Conservation (phyloP, 1,139 yeast genomes). For the Yamadazyma buinensis region DNA sequence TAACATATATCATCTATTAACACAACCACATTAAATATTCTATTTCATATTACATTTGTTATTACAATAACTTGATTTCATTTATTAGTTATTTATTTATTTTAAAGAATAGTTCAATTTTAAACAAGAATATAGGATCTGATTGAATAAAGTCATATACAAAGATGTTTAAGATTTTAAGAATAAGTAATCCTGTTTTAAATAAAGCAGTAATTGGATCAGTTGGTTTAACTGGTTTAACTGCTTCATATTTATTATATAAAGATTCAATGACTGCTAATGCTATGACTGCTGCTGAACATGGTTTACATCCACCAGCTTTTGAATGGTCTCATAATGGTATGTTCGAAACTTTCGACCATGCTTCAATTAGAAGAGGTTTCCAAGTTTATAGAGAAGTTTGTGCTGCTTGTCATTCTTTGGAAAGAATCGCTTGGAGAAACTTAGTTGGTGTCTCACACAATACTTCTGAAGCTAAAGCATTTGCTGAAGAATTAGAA, state of each 20-base stretch:
- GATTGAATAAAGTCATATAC: no score
- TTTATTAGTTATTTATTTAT: no score
- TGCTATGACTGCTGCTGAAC: constrained; percentile 99
- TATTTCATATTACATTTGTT: no score
- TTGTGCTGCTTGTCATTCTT: constrained; percentile 98
- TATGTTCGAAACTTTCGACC: constrained; percentile 90
- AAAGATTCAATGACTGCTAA: constrained; percentile 79
- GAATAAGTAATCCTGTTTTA: constrained; percentile 36
- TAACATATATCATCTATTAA: no score
- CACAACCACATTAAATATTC: no score
- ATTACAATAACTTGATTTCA: no score
- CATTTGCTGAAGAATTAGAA: constrained; percentile 93
- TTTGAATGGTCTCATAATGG: constrained; percentile 94
- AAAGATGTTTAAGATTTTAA: constrained; percentile 24
- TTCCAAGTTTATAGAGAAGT: constrained; percentile 98
- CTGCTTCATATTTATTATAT: constrained; percentile 73
- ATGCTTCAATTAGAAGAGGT: constrained; percentile 97
- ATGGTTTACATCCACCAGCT: constrained; percentile 94
- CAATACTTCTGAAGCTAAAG: constrained; percentile 86
- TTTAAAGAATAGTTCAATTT: no score
- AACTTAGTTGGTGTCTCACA: constrained; percentile 96
- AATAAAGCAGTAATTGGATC: constrained; percentile 60
- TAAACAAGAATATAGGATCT: no score
- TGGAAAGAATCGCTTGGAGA: constrained; percentile 98
- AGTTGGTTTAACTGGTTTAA: constrained; percentile 64